Conservation (phyloP, 2,329 filamentous ascomycete genomes). For the Pyrenophora tritici-repentis region DNA sequence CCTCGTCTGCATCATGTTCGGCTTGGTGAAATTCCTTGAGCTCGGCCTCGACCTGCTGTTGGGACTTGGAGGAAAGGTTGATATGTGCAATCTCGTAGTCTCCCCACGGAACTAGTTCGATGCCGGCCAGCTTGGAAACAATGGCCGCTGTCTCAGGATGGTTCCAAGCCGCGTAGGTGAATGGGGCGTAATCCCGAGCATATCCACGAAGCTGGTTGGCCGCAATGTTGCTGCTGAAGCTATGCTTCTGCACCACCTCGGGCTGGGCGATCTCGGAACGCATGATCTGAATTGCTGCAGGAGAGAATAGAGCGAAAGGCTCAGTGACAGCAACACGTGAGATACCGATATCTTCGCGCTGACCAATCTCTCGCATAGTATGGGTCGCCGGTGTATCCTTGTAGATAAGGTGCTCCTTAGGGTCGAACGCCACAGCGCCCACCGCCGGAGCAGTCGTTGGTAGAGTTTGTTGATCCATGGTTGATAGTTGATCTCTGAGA, state of each 20-base stretch:
- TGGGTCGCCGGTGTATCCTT: constrained; percentile 57
- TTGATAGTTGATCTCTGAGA: no score
- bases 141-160: constrained; percentile 59
- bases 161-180: constrained; percentile 67
- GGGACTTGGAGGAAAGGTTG: constrained; percentile 59
- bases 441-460: neutral
- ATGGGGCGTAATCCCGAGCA: constrained; percentile 64
- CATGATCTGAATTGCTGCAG: constrained; percentile 66
- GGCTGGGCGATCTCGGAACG: constrained; percentile 65
- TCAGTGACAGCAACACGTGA: constrained; percentile 68
- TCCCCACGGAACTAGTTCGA: constrained; percentile 62
- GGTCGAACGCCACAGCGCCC: constrained; percentile 54
- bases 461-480: neutral
- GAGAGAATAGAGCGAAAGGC: constrained; percentile 67
- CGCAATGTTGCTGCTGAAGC: constrained; percentile 64
- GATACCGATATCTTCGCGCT: constrained; percentile 60
- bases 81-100: constrained; percentile 65
- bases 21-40: constrained; percentile 48
- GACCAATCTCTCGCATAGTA: constrained; percentile 67
- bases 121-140: constrained; percentile 61
- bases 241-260: constrained; percentile 61
- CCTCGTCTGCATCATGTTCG: constrained; percentile 24
- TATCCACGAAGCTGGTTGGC: constrained; percentile 61
- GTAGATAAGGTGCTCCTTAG: constrained; percentile 61
- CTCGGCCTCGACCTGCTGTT: constrained; percentile 53